These are phyloP conservation scores for Fabrea salina DNA, from an alignment of 169 alveolate species.

Conservation along the genomic window DNA sequence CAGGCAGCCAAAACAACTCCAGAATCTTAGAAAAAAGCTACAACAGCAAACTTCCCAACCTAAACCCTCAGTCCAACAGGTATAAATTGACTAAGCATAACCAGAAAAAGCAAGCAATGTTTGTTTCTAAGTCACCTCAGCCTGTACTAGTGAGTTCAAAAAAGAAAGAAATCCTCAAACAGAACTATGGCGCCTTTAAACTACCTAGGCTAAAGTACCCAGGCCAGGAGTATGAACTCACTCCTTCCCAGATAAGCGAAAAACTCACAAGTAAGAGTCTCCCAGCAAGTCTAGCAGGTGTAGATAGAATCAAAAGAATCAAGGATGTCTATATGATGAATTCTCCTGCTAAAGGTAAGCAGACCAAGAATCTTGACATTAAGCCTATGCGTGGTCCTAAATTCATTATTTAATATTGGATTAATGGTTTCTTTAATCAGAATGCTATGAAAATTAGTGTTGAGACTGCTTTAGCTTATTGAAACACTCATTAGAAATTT, in stretches of 20 bases:
- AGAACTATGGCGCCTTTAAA: conserved; percentile 30
- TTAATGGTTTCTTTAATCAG: no score
- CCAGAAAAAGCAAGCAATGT: neutral
- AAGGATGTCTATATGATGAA: conserved; percentile 3
- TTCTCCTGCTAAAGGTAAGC: no score
- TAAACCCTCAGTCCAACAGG: neutral
- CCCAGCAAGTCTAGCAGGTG: neutral
- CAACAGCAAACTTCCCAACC: neutral
- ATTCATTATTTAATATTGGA: no score
- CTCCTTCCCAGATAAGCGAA: no score
- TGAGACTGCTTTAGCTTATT: no score
- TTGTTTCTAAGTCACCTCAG: neutral
- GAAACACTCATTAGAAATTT: no score
- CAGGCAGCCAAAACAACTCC: no score
- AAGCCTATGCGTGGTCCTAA: no score
- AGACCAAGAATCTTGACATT: no score
- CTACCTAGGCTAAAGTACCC: conserved; percentile 32
- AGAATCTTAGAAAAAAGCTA: no score
- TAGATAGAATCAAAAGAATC: neutral
- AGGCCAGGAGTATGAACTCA: no score
- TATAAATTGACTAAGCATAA: neutral
- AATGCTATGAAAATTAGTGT: no score
- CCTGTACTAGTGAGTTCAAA: neutral
- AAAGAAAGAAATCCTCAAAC: neutral
- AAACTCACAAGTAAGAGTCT: neutral